Evolutionary conservation across 176 grass and related monocot genomes (phyloP).

Genomic region (Tuctoria greenei): DNA sequence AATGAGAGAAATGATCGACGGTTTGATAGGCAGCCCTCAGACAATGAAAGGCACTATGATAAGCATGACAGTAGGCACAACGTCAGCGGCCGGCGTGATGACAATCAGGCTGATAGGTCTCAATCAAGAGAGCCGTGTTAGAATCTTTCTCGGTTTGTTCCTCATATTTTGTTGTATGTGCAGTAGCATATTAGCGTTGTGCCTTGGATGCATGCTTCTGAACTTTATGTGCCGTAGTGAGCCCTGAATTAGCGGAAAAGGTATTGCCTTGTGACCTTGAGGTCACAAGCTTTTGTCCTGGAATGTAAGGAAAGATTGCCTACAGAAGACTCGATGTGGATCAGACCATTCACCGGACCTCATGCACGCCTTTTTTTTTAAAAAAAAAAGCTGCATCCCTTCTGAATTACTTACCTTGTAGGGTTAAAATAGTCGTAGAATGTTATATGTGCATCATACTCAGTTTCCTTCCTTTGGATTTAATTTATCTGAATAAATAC

Average conservation of each 20-base stretch:
- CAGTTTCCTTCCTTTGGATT: slow-evolving; percentile 19
- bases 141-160: background rate
- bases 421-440: slow-evolving; percentile 29
- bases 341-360: too few relatives aligned
- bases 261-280: too few relatives aligned
- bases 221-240: slow-evolving; percentile 17
- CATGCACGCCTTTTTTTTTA: too few relatives aligned
- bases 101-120: slow-evolving; percentile 36
- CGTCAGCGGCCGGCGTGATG: slow-evolving; percentile 13
- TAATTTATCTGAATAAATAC: slow-evolving; percentile 33
- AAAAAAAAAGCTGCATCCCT: slow-evolving; percentile 25
- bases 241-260: too few relatives aligned
- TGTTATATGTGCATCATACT: slow-evolving; percentile 36
- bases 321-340: too few relatives aligned
- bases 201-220: slow-evolving; percentile 20
- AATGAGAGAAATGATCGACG: slow-evolving; percentile 34
- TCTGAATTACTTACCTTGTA: slow-evolving; percentile 13
- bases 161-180: slow-evolving; percentile 54
- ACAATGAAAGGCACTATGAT: slow-evolving; percentile 27
- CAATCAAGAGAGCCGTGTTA: slow-evolving; percentile 50
- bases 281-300: too few relatives aligned
- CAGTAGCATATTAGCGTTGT: slow-evolving; percentile 27
- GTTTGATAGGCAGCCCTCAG: slow-evolving; percentile 43
- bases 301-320: too few relatives aligned
- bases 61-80: slow-evolving; percentile 19